Base-by-base conservation (phyloP, 495 filamentous ascomycete species). In the Neurospora tetrasperma region DNA sequence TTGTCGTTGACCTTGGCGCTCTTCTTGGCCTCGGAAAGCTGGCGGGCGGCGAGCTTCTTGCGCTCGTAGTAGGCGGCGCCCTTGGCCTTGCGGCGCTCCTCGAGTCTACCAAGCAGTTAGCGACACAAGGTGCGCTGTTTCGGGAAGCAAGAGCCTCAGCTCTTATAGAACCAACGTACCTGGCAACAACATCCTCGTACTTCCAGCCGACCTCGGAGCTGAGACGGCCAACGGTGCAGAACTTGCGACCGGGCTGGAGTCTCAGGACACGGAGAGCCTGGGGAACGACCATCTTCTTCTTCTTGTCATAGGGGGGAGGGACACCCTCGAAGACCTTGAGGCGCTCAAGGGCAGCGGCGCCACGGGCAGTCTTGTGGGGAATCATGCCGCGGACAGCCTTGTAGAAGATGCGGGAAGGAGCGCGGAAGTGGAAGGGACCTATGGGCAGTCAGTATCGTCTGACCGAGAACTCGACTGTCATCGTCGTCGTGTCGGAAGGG, bases 381-480 rank as follows among this genome's bases (percentile, higher is more conserved):
- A 98, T 95, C 96, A 99, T 99, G 84, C 96, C 96, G 82, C 96
- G 96, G 86, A 99, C 93, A 82, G 96, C 94, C 90, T 97, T 97
- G 92, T 98, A 99, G 92, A 99, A 95, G 86, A 99, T 97, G 83
- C 96, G 91, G 77, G 94, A 96, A 70, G 96, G 96, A 80, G 94
- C 93, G 85, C 96, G 96, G 93, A 97, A 99, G 87, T 98, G 96
- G 91, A 97, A 99, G 84, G 96, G 96, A 88, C 96, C 92, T 93
- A 79, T 23, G 74, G 40, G 75, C 16, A 74, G 80, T 89, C 80
- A 89, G 84, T 43, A 69, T 72, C n/a, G 71, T 59, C 71, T 46
- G 72, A 66, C 72, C n/a, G 69, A 42, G 31, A 68, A 74, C 71
- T 75, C 62, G 16, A 66, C 35, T 6, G 35, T 38, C 71, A 71